Evolutionary conservation across 2,329 filamentous ascomycete species (phyloP), one percentile per base, ranked within the genome.

Genomic region (Colletotrichum tofieldiae): DNA sequence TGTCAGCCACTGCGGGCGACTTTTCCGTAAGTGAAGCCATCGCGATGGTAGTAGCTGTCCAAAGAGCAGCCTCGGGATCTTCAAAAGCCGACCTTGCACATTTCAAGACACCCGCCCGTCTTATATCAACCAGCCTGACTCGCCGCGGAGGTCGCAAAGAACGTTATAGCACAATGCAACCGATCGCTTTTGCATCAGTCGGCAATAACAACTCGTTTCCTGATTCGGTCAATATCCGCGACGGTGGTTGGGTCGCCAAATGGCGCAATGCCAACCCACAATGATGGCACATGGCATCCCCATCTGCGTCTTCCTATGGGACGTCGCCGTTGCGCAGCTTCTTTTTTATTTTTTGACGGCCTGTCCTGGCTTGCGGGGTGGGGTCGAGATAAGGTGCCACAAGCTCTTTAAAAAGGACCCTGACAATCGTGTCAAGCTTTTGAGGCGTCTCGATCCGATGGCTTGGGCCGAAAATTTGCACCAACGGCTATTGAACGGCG

Each of bases 181-280:
- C 23, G 58, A n/a, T 23, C 37, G n/a, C 14, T 43, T 43, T 68
- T 52, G 41, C 56, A 51, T 2, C 18, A 35, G 5, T 52, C 51
- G 43, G 26, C 47, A 63, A 18, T 37, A 20, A 51, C n/a, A 39
- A 12, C 52, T 59, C 20, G n/a, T 43, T 54, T 37, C 52, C 58
- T 20, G 47, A 47, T 60, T 72, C 65, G 59, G 65, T 16, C 65
- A 69, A 43, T 12, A 54, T 69, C 65, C 65, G 52, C 45, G 23
- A 29, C 37, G 59, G 54, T 63, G 65, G 69, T 68, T 72, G 69
- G 65, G 47, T 52, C 26, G 55, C 23, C 20, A 49, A 59, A 72
- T 72, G 69, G 69, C 69, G 65, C 69, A 68, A 72, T 72, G 56
- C 35, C 59, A 51, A 32, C 52, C 69, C 69, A 68, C 69, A 49